phyloP scores from a whole-genome alignment of 257 asterid genomes.

The Cynanchum wilfordii region DNA sequence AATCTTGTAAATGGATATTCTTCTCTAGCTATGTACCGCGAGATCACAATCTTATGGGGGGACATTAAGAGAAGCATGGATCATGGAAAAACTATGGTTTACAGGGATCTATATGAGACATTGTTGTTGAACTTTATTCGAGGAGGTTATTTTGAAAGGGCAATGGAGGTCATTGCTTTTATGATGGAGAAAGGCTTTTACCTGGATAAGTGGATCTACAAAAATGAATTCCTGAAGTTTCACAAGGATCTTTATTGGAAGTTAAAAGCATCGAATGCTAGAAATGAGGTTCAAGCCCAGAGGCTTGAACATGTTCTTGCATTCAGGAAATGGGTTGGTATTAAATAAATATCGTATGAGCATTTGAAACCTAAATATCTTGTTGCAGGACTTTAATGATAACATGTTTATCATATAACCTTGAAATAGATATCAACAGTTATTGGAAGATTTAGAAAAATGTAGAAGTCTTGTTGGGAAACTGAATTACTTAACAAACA shows the following conservation, averaged over 20 bases:
- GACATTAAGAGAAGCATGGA: conserved; percentile 62
- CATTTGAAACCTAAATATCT: background rate
- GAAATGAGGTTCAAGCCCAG: conserved; percentile 55
- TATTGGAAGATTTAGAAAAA: no score
- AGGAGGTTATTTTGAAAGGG: conserved; percentile 90
- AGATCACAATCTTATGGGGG: conserved; percentile 77
- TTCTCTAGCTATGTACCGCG: conserved; percentile 68
- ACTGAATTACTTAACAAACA: no score
- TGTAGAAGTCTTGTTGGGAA: no score
- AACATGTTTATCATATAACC: no score
- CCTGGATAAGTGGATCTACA: conserved; percentile 68
- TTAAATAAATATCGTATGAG: conserved; percentile 27
- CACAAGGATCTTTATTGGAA: conserved; percentile 75
- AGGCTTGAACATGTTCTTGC: conserved; percentile 73
- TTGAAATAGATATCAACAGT: no score
- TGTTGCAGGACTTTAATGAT: background rate
- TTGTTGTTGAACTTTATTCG: conserved; percentile 58
- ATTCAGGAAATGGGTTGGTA: conserved; percentile 62
- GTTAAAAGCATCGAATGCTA: conserved; percentile 42
- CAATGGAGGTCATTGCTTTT: conserved; percentile 60
- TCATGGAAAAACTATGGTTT: conserved; percentile 26
- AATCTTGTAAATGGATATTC: conserved; percentile 52
- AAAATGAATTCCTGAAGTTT: conserved; percentile 52
- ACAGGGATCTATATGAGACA: conserved; percentile 63
- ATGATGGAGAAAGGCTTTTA: conserved; percentile 62